Conservation (phyloP, 2,329 filamentous ascomycete genomes). For the Ramichloridium luteum region DNA sequence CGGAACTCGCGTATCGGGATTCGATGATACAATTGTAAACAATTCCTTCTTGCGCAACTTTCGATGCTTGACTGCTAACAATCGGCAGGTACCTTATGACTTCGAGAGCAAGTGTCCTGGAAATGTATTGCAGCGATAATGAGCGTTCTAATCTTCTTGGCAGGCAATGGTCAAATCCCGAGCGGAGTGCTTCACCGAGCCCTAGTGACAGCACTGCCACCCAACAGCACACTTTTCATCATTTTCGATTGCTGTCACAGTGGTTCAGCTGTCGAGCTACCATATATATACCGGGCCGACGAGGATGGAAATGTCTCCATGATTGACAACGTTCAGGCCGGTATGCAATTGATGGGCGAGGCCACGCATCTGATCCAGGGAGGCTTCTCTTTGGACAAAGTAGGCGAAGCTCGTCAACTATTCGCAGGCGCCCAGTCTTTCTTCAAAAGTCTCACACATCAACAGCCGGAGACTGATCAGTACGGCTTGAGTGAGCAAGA, state of each 20-base stretch:
- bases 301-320: constrained; percentile 44
- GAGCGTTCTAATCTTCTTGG: constrained; percentile 1
- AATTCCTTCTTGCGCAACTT: constrained; percentile 1
- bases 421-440: constrained; percentile 43
- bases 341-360: constrained; percentile 38
- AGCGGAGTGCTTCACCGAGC: constrained; percentile 41
- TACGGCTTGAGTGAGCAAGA: constrained; percentile 35
- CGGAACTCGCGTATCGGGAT: constrained; percentile 16
- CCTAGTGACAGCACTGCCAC: constrained; percentile 40
- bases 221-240: constrained; percentile 41
- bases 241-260: constrained; percentile 52
- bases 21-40: constrained; percentile 20
- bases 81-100: constrained; percentile 19
- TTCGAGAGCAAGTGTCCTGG: constrained; percentile 20
- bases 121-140: not conserved
- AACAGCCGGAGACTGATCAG: constrained; percentile 29
- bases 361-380: constrained; percentile 40
- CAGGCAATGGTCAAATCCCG: constrained; percentile 40
- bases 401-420: constrained; percentile 40
- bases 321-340: constrained; percentile 43
- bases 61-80: constrained; percentile 1
- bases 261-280: constrained; percentile 47
- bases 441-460: constrained; percentile 40
- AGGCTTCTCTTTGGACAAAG: constrained; percentile 34
- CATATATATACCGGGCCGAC: constrained; percentile 46